Conservation (phyloP, 2,329 filamentous ascomycete genomes). For the Acephala macrosclerotiorum region DNA sequence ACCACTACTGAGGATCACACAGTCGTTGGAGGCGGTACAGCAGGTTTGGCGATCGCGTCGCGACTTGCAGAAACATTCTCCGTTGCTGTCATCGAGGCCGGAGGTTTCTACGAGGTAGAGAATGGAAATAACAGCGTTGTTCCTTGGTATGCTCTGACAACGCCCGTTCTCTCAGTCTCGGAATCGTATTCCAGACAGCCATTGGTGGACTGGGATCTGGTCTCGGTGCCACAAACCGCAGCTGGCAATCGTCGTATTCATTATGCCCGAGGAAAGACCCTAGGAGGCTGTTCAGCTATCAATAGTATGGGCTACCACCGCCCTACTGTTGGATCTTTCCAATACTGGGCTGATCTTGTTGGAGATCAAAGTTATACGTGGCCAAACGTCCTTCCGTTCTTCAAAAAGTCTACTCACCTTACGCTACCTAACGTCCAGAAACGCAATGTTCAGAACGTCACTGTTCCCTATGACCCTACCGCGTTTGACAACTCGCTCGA, state of each 20-base stretch:
- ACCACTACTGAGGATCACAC: background rate
- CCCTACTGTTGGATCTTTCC: constrained; percentile 47
- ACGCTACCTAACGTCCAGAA: constrained; percentile 38
- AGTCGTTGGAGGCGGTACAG: constrained; percentile 55
- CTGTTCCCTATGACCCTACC: constrained; percentile 39
- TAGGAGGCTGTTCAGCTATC: constrained; percentile 49
- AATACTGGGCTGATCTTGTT: constrained; percentile 52
- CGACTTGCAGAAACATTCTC: constrained; percentile 48
- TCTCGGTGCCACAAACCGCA: constrained; percentile 20
- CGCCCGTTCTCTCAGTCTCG: constrained; percentile 5
- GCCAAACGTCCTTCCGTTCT: constrained; percentile 54
- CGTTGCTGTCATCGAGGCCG: constrained; percentile 53
- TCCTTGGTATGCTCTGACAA: constrained; percentile 4
- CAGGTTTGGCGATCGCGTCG: constrained; percentile 51
- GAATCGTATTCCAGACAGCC: constrained; percentile 13
- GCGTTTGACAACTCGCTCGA: constrained; percentile 41
- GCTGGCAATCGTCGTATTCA: constrained; percentile 19
- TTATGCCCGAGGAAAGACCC: constrained; percentile 30
- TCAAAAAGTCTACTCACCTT: constrained; percentile 44
- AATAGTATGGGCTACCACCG: constrained; percentile 49
- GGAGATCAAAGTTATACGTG: constrained; percentile 54
- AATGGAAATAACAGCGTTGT: constrained; percentile 28
- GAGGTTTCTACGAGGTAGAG: constrained; percentile 37
- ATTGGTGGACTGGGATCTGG: constrained; percentile 28
- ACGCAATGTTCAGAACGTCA: constrained; percentile 39